Evolutionary conservation across 176 grass and related monocot genomes (phyloP).

Genomic region (Lolium rigidum): DNA sequence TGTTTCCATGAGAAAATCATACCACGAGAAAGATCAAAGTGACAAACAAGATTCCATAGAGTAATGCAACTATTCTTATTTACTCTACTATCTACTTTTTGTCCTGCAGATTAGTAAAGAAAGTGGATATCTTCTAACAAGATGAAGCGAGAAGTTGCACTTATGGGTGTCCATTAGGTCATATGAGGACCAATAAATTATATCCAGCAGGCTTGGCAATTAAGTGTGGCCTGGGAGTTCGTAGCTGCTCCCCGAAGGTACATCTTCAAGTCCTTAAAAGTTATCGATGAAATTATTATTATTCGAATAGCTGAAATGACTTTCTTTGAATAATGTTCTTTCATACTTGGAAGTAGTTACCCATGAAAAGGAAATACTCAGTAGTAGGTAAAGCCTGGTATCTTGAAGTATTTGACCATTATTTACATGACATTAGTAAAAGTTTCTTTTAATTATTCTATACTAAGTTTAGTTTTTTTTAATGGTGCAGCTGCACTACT

Average conservation of each 20-base stretch:
- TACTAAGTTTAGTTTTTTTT: constrained; percentile 14
- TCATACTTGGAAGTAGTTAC: too few relatives aligned
- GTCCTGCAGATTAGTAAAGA: constrained; percentile 76
- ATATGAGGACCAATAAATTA: constrained; percentile 90
- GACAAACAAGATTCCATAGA: constrained; percentile 94
- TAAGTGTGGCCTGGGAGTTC: too few relatives aligned
- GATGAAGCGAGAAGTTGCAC: constrained; percentile 93
- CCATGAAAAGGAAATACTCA: too few relatives aligned
- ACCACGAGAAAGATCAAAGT: constrained; percentile 89
- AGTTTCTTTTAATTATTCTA: background rate
- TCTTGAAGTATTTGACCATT: constrained; percentile 29
- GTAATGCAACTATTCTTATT: constrained; percentile 47
- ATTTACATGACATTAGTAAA: constrained; percentile 16
- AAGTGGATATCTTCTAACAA: constrained; percentile 98
- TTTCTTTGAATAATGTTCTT: too few relatives aligned
- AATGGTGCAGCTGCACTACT: background rate
- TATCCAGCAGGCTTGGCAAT: constrained; percentile 64
- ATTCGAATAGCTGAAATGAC: too few relatives aligned
- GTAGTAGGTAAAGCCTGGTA: constrained; percentile 63
- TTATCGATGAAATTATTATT: too few relatives aligned
- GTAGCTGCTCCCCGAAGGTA: too few relatives aligned
- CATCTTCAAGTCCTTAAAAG: too few relatives aligned
- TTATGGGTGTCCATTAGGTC: constrained; percentile 73
- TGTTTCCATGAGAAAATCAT: constrained; percentile 80
- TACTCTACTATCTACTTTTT: too few relatives aligned